Evolutionary conservation across 129 eudicot species (phyloP).

Genomic region (Centrapalus pauciflorus): DNA sequence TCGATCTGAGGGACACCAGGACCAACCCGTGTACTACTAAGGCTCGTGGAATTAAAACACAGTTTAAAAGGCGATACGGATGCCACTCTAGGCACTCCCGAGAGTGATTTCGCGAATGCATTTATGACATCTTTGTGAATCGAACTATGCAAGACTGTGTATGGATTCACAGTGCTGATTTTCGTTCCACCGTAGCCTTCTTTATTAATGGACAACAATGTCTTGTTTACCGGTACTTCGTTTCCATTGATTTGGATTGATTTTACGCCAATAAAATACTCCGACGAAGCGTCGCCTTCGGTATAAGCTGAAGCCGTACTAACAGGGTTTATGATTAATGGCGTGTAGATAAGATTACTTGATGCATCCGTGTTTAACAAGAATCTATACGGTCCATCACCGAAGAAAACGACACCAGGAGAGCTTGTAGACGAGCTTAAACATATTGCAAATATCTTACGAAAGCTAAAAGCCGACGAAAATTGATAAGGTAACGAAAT

Average conservation of each 20-base stretch:
- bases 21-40: slow-evolving; percentile 21
- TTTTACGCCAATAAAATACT: slow-evolving; percentile 31
- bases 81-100: slow-evolving; percentile 22
- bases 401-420: slow-evolving; percentile 39
- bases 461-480: slow-evolving; percentile 36
- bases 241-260: slow-evolving; percentile 25
- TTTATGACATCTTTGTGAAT: slow-evolving; percentile 28
- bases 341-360: slow-evolving; percentile 30
- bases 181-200: slow-evolving; percentile 46
- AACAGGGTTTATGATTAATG: slow-evolving; percentile 28
- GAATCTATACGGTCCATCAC: slow-evolving; percentile 30
- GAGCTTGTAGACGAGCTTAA: slow-evolving; percentile 22
- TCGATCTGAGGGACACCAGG: slow-evolving; percentile 35
- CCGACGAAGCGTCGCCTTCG: slow-evolving; percentile 24
- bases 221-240: slow-evolving; percentile 18
- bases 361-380: slow-evolving; percentile 29
- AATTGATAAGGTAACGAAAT: slow-evolving; percentile 39
- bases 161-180: slow-evolving; percentile 40
- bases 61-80: slow-evolving; percentile 29
- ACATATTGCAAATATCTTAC: slow-evolving; percentile 37
- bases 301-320: slow-evolving; percentile 26
- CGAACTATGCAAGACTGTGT: slow-evolving; percentile 35
- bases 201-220: slow-evolving; percentile 23
- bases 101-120: slow-evolving; percentile 13
- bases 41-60: slow-evolving; percentile 20